Base-by-base conservation (phyloP, 768 basidiomycete genomes). In the Hygrophorus russula region DNA sequence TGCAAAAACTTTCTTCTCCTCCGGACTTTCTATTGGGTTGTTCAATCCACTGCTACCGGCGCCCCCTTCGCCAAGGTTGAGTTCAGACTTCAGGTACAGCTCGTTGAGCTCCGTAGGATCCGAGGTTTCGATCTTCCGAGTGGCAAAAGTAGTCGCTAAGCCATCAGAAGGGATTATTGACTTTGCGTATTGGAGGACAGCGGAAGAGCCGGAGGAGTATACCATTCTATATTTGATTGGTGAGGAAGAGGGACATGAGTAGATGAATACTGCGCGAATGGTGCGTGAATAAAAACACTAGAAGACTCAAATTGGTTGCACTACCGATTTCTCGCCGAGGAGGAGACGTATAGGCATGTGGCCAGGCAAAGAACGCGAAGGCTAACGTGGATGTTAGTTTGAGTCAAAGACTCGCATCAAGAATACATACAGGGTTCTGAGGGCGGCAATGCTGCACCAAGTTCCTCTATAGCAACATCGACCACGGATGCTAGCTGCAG, bases 171-270 rank as follows among this genome's bases (percentile, higher is more conserved):
- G 61, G 48, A 76, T 66, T 2, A 81, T 54, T 4, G 60, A 62
- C 48, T 78, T 79, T 27, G 74, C 78, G 6, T 72, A 62, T 40
- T 69, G 66, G 53, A 74, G 81, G 5, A 82, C 69, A 14, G 72
- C 59, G 8, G 68, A 52, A 9, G 75, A 74, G 7, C 78, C 80
- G 2, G 82, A 80, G 0, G 90, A 88, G 62, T 93, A 94, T 29
- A 96, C 57, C 87, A 98, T 92, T 35, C 91, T 74, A 48, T 80
- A 69, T 54, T 88, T 89, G 62, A 96, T 71, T 1, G 86, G 84
- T 5, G 85, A 88, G 11, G 61, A 54, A 2, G 80, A 72, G 0
- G 93, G 93, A 58, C 93, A 98, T 14, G 84, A 85, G 61, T 97
- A 98, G 45, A 96, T 85, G 61, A 91, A 92, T 39, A 86, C 84